Evolutionary conservation across 805 yeast species (phyloP).

Genomic region (Myxozyma lipomycoides): DNA sequence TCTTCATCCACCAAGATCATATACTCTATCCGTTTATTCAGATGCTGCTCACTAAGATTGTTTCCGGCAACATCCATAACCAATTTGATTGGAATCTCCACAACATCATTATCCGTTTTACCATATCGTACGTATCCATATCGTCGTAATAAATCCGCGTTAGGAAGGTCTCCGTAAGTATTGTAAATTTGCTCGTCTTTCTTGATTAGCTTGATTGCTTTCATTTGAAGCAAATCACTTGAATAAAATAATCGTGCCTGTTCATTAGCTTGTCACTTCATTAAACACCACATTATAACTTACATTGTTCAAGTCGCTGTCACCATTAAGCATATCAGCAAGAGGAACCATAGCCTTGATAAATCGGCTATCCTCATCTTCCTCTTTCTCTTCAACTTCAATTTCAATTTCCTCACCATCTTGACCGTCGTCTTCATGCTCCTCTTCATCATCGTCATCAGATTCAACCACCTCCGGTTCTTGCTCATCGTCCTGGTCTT

Average conservation of each 20-base stretch:
- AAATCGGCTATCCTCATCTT: conserved; percentile 36
- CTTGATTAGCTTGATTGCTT: conserved; percentile 55
- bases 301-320: conserved; percentile 73
- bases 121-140: conserved; percentile 74
- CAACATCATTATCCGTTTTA: conserved; percentile 54
- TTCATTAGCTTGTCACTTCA: too few species aligned
- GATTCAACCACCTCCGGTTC: conserved; percentile 18
- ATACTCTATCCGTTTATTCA: conserved; percentile 19
- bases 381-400: conserved; percentile 32
- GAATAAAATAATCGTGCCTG: conserved; percentile 35
- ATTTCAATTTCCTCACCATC: conserved; percentile 31
- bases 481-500: conserved; percentile 31
- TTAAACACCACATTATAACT: too few species aligned
- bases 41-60: conserved; percentile 14
- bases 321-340: conserved; percentile 88
- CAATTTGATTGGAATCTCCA: conserved; percentile 55
- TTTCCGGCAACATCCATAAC: conserved; percentile 42
- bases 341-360: conserved; percentile 86
- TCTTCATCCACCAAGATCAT: conserved; percentile 19
- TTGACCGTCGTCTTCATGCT: conserved; percentile 38
- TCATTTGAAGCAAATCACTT: conserved; percentile 57
- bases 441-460: conserved; percentile 30
- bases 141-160: conserved; percentile 81
- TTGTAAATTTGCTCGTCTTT: conserved; percentile 76
- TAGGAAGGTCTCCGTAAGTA: conserved; percentile 87